Base-by-base conservation (phyloP, 768 basidiomycete genomes). In the Lepiota brunneoincarnata region DNA sequence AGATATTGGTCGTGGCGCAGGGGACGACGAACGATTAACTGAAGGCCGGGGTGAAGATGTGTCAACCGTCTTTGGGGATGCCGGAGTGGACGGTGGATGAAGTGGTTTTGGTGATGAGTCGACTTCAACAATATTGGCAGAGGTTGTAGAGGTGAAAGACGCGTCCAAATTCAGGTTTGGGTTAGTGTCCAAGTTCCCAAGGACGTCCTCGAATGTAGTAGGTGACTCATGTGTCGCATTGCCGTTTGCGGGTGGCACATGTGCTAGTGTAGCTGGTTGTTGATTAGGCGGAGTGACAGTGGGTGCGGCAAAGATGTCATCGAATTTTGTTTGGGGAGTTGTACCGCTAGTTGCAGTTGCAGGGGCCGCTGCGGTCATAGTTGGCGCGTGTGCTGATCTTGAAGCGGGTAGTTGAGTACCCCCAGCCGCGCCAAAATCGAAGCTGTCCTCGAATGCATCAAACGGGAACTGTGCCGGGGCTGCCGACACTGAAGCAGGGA, bases 391-490 rank as follows among this genome's bases (percentile, higher is more conserved):
- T 3, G 31, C 6, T 9, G 31, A 31, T 31, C 2, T 10, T 9
- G 3, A 36, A 26, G 48, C 23, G 20, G 47, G 50, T 17, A 23
- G 37, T 26, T 52, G n/a, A 1, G 50, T 18, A 46, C 44, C 46
- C 59, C 63, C 45, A 26, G 76, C 73, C 23, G 72, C 61, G n/a
- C 54, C 61, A 54, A 88, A 88, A 66, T 90, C 87, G 62, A 91
- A 90, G 39, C 71, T 74, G 53, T 78, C 77, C 17, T 79, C 77
- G 40, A 78, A 78, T 14, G 67, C 80, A 41, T 87, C 87, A 51
- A 92, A 91, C 3, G 83, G 76, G 59, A 89, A 82, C 20, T 69
- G 61, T 20, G 74, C 66, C 4, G 72, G 59, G 5, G 74, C 58
- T 10, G 79, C 61, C 9, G 68, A 59, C 7, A 68, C 63, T 35